Percentiles rank a stretch among this genome's conserved stretches.
These are phyloP conservation scores for Fusarium sp. DNA, from an alignment of 2,329 filamentous ascomycete genomes.

Conservation along the genomic window DNA sequence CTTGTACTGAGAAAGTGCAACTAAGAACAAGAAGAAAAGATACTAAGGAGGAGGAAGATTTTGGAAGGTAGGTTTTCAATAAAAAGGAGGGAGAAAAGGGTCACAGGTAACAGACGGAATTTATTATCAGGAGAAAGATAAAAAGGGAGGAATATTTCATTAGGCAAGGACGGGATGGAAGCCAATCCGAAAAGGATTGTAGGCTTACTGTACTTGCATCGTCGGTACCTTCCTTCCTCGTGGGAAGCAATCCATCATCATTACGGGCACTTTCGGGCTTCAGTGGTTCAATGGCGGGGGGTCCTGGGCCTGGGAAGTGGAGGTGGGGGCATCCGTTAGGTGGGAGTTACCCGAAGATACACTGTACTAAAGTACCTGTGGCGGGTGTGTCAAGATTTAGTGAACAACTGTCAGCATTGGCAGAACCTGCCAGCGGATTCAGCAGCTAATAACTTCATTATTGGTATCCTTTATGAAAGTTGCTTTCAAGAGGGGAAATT, in stretches of 20 bases:
- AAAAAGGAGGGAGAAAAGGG: constrained; percentile 18
- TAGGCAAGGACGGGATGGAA: constrained; percentile 4
- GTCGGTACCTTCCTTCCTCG: constrained; percentile 17
- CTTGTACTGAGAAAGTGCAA: background rate
- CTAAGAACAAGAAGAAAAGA: constrained; percentile 6
- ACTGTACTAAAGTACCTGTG: constrained; percentile 10
- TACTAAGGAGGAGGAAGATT: background rate
- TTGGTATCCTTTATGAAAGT: background rate
- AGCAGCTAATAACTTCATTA: background rate
- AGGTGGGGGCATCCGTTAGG: background rate
- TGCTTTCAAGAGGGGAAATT: background rate
- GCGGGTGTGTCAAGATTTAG: constrained; percentile 35
- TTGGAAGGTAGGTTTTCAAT: background rate
- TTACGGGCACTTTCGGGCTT: constrained; percentile 26
- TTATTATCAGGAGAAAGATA: background rate
- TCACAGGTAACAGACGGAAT: constrained; percentile 1
- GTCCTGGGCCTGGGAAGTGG: background rate
- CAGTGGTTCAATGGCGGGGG: constrained; percentile 24
- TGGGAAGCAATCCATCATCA: background rate
- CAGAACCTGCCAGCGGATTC: constrained; percentile 10
- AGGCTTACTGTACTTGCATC: constrained; percentile 29
- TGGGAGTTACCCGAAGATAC: constrained; percentile 10
- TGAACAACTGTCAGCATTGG: constrained; percentile 42
- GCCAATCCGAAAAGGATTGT: constrained; percentile 15
- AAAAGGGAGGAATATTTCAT: constrained; percentile 29